Conservation (phyloP, 169 alveolate species). For the Plasmodium relictum region DNA sequence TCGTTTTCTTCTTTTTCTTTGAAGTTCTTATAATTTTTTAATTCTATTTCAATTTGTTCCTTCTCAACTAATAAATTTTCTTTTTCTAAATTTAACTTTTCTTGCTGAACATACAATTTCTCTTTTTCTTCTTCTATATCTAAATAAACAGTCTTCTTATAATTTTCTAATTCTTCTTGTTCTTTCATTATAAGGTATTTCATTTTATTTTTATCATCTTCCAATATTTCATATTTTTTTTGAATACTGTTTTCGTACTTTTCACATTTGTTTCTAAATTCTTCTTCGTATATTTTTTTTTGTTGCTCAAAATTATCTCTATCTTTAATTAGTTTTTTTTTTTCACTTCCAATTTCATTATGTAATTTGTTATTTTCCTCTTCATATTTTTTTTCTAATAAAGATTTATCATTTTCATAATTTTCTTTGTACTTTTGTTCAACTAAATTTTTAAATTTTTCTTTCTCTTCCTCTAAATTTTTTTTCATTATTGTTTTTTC, state of each 20-base stretch:
- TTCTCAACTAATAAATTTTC: conserved; percentile 74
- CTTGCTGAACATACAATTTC: conserved; percentile 64
- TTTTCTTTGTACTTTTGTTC: conserved; percentile 57
- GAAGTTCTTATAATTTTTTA: conserved; percentile 70
- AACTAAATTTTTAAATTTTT: conserved; percentile 17
- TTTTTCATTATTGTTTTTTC: conserved; percentile 48
- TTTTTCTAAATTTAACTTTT: conserved; percentile 64
- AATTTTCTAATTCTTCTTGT: conserved; percentile 75
- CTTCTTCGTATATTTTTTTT: conserved; percentile 67
- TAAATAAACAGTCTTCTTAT: conserved; percentile 35
- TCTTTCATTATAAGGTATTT: conserved; percentile 66
- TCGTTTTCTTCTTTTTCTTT: conserved; percentile 76
- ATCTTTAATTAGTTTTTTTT: conserved; percentile 42
- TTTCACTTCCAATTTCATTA: conserved; percentile 53
- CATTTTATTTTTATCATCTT: conserved; percentile 68
- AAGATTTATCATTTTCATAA: conserved; percentile 52
- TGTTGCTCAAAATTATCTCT: conserved; percentile 70
- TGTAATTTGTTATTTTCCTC: conserved; percentile 46
- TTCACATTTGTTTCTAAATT: conserved; percentile 65
- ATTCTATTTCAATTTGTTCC: conserved; percentile 74
- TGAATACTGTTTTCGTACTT: conserved; percentile 67
- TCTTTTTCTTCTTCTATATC: conserved; percentile 77
- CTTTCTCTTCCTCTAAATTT: conserved; percentile 58
- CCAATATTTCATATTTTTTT: conserved; percentile 48
- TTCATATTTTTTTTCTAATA: conserved; percentile 33